These are phyloP conservation scores for Groenewaldozyma auringiensis DNA, from an alignment of 1,139 yeast species.

Conservation along the genomic window DNA sequence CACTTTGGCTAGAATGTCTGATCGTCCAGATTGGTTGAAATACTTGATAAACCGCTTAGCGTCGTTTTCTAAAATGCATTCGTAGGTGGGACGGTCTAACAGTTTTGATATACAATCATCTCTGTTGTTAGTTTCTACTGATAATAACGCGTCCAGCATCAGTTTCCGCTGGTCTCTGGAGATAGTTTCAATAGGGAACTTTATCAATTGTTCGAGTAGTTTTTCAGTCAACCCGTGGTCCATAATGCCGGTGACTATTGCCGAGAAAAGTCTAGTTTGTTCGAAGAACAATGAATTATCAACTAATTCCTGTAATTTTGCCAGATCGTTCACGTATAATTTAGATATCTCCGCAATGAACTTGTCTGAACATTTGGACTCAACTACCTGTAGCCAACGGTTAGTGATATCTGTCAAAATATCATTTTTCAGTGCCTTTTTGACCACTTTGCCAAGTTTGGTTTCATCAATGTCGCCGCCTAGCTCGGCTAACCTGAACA, in stretches of 20 bases:
- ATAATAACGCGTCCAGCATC: slow-evolving; percentile 8
- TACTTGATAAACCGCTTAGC: slow-evolving; percentile 9
- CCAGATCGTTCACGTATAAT: slow-evolving; percentile 14
- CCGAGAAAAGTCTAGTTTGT: slow-evolving; percentile 9
- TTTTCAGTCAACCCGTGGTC: background rate
- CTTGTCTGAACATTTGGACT: slow-evolving; percentile 14
- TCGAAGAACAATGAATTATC: slow-evolving; percentile 19
- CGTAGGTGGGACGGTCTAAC: slow-evolving; percentile 11
- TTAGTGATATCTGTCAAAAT: slow-evolving; percentile 15
- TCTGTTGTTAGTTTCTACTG: background rate
- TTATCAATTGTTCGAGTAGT: slow-evolving; percentile 6
- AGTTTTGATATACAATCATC: slow-evolving; percentile 5
- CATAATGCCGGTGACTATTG: slow-evolving; percentile 8
- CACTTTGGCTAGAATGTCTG: background rate
- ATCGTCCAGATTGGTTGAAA: slow-evolving; percentile 4
- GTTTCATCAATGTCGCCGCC: background rate
- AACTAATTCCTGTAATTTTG: slow-evolving; percentile 13
- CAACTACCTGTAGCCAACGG: slow-evolving; percentile 24
- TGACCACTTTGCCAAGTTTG: background rate
- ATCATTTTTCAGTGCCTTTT: background rate
- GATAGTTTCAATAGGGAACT: slow-evolving; percentile 17
- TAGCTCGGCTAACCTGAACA: background rate
- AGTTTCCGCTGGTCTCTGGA: slow-evolving; percentile 8
- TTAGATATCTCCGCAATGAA: slow-evolving; percentile 13
- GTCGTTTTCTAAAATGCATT: slow-evolving; percentile 10